Evolutionary conservation across 768 basidiomycete genomes (phyloP).

Genomic region (Hygrophorus pudorinus): DNA sequence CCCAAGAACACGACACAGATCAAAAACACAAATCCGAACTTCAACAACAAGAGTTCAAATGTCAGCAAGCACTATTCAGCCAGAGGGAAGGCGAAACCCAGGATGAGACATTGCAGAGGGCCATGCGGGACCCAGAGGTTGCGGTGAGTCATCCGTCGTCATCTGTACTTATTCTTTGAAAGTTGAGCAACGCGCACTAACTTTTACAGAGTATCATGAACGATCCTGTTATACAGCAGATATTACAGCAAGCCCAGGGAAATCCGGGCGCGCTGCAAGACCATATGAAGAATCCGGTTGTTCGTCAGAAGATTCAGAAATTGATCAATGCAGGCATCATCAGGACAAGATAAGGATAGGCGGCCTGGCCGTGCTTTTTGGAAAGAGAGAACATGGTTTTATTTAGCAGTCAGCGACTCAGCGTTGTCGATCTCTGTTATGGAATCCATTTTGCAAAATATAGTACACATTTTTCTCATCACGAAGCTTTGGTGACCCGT

Average conservation of each 20-base stretch:
- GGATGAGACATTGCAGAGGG: constrained; percentile 85
- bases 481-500: too few species aligned
- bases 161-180: neutral
- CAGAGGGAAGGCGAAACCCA: constrained; percentile 82
- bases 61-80: constrained; percentile 65
- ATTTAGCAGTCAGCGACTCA: too few species aligned
- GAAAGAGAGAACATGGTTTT: neutral
- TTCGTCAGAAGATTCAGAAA: constrained; percentile 78
- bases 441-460: too few species aligned
- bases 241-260: constrained; percentile 86
- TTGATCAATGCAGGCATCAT: constrained; percentile 91
- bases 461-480: too few species aligned
- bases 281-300: constrained; percentile 89
- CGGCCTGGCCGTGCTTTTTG: too few species aligned
- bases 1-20: constrained; percentile 69
- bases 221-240: constrained; percentile 90
- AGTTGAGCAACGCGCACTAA: constrained; percentile 4
- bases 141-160: constrained; percentile 47
- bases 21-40: constrained; percentile 81
- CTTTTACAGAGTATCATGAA: constrained; percentile 61
- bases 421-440: too few species aligned
- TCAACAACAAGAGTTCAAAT: constrained; percentile 67
- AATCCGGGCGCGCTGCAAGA: constrained; percentile 87
- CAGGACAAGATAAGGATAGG: constrained; percentile 69
- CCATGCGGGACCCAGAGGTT: constrained; percentile 96